phyloP scores from a whole-genome alignment of 2,329 filamentous ascomycete genomes.

The Dactylellina parvicollis region DNA sequence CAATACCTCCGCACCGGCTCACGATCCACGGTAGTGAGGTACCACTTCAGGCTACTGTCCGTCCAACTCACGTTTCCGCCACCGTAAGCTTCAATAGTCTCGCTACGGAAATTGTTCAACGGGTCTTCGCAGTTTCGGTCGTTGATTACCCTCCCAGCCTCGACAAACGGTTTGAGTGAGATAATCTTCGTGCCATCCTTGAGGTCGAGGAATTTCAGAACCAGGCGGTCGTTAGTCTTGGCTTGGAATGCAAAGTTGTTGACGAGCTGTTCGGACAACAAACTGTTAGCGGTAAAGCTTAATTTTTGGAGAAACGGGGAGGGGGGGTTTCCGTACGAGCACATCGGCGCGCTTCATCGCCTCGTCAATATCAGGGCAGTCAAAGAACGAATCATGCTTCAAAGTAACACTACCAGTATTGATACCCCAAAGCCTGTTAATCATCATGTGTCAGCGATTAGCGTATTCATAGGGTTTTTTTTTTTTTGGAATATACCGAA shows the following conservation, averaged over 20 bases:
- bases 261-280: conserved; percentile 68
- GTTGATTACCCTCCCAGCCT: conserved; percentile 78
- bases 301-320: background rate
- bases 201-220: conserved; percentile 90
- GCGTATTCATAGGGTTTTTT: background rate
- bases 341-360: conserved; percentile 87
- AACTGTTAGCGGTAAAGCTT: background rate
- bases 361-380: conserved; percentile 74
- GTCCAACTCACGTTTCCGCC: conserved; percentile 87
- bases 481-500: background rate
- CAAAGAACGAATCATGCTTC: conserved; percentile 83
- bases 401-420: conserved; percentile 80
- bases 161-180: conserved; percentile 89
- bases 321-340: conserved; percentile 63
- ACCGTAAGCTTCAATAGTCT: conserved; percentile 73
- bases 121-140: conserved; percentile 80
- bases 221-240: conserved; percentile 81
- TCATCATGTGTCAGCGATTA: background rate
- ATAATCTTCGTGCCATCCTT: conserved; percentile 91
- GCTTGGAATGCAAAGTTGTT: conserved; percentile 98
- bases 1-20: conserved; percentile 56
- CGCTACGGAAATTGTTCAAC: conserved; percentile 80
- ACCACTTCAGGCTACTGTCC: conserved; percentile 82
- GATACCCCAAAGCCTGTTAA: conserved; percentile 80
- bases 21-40: conserved; percentile 81